phyloP scores from a whole-genome alignment of 495 filamentous ascomycete species.

The Terfezia claveryi region DNA sequence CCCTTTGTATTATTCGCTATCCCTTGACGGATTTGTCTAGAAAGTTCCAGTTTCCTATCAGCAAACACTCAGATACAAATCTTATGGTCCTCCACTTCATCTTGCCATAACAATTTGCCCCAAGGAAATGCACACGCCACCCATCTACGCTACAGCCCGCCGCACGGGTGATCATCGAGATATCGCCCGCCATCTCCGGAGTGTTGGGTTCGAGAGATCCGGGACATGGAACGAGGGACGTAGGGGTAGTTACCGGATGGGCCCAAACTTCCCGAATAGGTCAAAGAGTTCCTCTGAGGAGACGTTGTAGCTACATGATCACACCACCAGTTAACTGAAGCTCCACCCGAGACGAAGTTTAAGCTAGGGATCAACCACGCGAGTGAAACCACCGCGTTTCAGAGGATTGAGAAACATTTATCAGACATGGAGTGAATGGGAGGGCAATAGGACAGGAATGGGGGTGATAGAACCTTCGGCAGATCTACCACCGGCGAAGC shows the following conservation, averaged over 20 bases:
- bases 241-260: slow-evolving; percentile 43
- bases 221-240: too few relatives aligned
- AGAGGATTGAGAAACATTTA: too few relatives aligned
- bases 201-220: too few relatives aligned
- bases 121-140: slow-evolving; percentile 1
- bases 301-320: slow-evolving; percentile 59
- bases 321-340: slow-evolving; percentile 5
- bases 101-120: not conserved
- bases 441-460: not conserved
- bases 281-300: slow-evolving; percentile 85
- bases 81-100: not conserved
- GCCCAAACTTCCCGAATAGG: slow-evolving; percentile 83
- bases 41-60: not conserved
- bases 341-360: not conserved
- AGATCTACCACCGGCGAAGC: not conserved
- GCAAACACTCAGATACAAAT: slow-evolving; percentile 10
- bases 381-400: too few relatives aligned
- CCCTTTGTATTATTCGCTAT: slow-evolving; percentile 95
- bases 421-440: too few relatives aligned
- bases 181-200: too few relatives aligned
- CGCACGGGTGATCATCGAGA: too few relatives aligned
- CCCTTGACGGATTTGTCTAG: slow-evolving; percentile 91
- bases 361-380: too few relatives aligned
- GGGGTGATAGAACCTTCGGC: not conserved
- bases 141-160: not conserved